Evolutionary conservation across 176 grass and related monocot species (phyloP), one percentile per base, ranked within the genome.

Genomic region (Lolium rigidum): DNA sequence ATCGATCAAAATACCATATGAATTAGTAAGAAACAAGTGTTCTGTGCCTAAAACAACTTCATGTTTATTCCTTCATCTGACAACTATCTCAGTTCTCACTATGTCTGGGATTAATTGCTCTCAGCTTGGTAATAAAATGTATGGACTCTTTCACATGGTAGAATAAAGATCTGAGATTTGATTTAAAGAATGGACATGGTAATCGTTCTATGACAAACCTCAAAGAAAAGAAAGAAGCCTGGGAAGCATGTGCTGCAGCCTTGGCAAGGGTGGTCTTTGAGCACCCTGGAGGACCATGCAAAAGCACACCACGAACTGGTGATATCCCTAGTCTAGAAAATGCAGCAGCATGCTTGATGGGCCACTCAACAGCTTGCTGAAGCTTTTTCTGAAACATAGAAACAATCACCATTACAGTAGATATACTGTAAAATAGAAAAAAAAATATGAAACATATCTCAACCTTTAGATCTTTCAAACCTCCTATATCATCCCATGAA

Each of bases 401-500:
- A 65, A 74, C 5, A 85, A 79, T 35, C 37, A 64, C 6, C 59
- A 76, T 89, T 50, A 63, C 41, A 43, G 7, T 43, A 7, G 41
- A 8, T 35, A 3, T 35, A 35, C 31, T 35, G 31, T 5, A 43
- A 43, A 43, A 43, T 7, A 43, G 41, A 43, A 3, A 43, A 43
- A 5, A 43, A 7, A 47, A 47, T 9, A 47, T 47, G 46, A 22
- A 80, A 92, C 80, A 76, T 47, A 47, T 70, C 7, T 41, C 41
- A 66, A 98, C 91, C 93, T 98, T 98, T 39, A 95, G 55, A 84
- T 91, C 90, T 88, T 92, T 93, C 82, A 98, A 80, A 61, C 93
- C 93, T 87, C 91, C 96, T 70, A 98, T 95, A 85, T 98, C 93
- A 79, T 98, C 93, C 96, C 96, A 98, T 60, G 88, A 89, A 79